Percentiles rank a stretch among this genome's conserved stretches.
phyloP scores from a whole-genome alignment of 805 yeast genomes.

The Myxozyma neglecta region DNA sequence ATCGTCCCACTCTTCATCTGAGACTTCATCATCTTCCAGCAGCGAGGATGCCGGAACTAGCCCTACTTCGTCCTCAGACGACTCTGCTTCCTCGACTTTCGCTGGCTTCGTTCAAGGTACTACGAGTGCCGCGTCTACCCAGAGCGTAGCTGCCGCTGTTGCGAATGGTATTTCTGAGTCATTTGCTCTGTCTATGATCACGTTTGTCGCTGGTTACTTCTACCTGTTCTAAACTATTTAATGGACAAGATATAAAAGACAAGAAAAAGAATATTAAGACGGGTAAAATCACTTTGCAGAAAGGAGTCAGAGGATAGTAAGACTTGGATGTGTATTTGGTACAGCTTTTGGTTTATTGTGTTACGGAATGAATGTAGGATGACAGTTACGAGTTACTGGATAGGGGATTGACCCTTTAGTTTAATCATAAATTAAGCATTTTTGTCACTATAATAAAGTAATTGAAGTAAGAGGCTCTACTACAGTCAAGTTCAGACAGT shows the following conservation, averaged over 20 bases:
- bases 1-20: too few species aligned
- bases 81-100: neutral
- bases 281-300: neutral
- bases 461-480: too few species aligned
- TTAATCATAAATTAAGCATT: too few species aligned
- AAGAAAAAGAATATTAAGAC: neutral
- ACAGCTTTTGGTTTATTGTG: too few species aligned
- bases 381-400: too few species aligned
- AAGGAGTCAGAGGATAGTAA: neutral
- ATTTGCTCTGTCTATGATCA: neutral
- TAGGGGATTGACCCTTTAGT: too few species aligned
- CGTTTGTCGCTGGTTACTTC: slow-evolving; percentile 11
- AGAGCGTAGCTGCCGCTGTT: slow-evolving; percentile 6
- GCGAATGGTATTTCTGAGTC: slow-evolving; percentile 3
- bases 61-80: slow-evolving; percentile 2
- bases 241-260: neutral
- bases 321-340: neutral
- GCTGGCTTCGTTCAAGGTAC: slow-evolving; percentile 13
- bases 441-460: too few species aligned
- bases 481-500: too few species aligned
- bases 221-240: slow-evolving; percentile 5
- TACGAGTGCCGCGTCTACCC: neutral
- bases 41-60: neutral
- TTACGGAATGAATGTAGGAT: too few species aligned
- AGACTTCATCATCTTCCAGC: slow-evolving; percentile 2